Evolutionary conservation across 176 grass and related monocot genomes (phyloP).

Genomic region (Puya raimondii): DNA sequence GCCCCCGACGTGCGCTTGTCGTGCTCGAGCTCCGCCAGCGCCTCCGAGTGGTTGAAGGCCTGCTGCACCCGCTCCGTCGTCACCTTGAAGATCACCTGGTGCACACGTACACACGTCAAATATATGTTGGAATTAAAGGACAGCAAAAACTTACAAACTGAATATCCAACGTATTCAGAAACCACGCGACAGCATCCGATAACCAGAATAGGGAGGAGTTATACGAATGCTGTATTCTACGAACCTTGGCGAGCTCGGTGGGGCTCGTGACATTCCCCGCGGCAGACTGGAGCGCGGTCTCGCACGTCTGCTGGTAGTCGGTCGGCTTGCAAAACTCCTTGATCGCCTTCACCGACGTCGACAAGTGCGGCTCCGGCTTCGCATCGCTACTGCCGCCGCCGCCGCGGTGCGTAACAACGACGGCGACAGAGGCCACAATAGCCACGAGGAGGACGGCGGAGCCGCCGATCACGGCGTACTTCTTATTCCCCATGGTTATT

Average conservation of each 20-base stretch:
- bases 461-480: conserved; percentile 36
- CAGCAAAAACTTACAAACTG: too few relatives aligned
- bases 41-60: conserved; percentile 42
- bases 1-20: conserved; percentile 57
- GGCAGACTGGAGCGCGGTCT: conserved; percentile 38
- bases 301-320: conserved; percentile 62
- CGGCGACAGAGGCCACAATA: conserved; percentile 49
- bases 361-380: conserved; percentile 15
- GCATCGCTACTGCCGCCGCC: neutral
- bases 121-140: too few relatives aligned
- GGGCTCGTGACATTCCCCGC: conserved; percentile 35
- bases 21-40: conserved; percentile 40
- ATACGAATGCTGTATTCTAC: too few relatives aligned
- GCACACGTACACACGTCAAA: too few relatives aligned
- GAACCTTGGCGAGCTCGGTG: conserved; percentile 30
- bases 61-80: conserved; percentile 43
- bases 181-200: too few relatives aligned
- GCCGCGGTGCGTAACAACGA: conserved; percentile 40
- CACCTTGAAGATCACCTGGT: conserved; percentile 36
- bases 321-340: conserved; percentile 54
- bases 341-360: conserved; percentile 47
- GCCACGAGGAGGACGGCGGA: conserved; percentile 56
- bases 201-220: too few relatives aligned
- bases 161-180: too few relatives aligned
- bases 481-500: conserved; percentile 10